phyloP scores from a whole-genome alignment of 176 grass and related monocot genomes.

The Sorghum bicolor region DNA sequence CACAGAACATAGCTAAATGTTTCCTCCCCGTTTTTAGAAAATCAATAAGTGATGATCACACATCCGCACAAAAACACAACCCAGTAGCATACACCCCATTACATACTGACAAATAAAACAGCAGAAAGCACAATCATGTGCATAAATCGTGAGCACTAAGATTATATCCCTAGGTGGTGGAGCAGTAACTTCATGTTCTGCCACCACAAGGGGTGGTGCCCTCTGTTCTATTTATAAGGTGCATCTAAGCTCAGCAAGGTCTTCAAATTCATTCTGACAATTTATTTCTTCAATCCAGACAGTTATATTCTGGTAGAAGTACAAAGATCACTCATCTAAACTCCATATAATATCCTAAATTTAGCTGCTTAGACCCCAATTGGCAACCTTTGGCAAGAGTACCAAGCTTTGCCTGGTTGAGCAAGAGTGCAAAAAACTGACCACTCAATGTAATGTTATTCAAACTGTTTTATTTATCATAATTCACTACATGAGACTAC shows the following conservation, averaged over 20 bases:
- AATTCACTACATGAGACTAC: not conserved
- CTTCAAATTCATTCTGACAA: not conserved
- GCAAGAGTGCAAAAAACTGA: not conserved
- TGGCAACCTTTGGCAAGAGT: not conserved
- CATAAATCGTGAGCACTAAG: not conserved
- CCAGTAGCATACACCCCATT: not conserved
- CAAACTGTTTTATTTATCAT: not conserved
- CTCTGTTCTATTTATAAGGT: not conserved
- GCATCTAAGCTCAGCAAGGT: not conserved
- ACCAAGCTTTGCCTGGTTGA: not conserved
- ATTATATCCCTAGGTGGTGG: not conserved
- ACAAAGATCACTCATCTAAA: not conserved
- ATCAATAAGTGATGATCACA: not conserved
- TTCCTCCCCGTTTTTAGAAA: not conserved
- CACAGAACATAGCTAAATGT: not conserved
- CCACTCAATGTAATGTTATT: not conserved
- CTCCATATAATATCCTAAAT: slow-evolving; percentile 5
- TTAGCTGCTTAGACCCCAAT: not conserved
- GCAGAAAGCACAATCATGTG: not conserved
- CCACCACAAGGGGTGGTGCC: not conserved
- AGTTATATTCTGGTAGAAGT: not conserved
- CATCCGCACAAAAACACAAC: not conserved
- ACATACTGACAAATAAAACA: not conserved
- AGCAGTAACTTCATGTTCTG: not conserved
- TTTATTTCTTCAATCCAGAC: not conserved